These are phyloP conservation scores for Quercus glauca DNA, from an alignment of 306 rosid species.

Conservation along the genomic window DNA sequence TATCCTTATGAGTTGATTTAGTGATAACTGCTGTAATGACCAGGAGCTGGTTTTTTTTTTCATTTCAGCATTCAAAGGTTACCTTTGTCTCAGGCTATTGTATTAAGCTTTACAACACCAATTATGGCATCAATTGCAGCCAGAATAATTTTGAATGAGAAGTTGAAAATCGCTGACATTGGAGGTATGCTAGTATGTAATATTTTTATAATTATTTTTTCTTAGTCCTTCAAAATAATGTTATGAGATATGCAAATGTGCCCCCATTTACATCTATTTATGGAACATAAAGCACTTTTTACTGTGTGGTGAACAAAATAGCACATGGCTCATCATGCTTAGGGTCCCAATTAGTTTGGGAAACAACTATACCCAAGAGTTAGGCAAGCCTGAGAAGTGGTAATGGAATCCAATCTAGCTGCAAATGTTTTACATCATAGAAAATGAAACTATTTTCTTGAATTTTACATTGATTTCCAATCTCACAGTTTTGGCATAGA, in stretches of 20 bases:
- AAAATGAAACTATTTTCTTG: not conserved
- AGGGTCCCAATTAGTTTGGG: slow-evolving; percentile 4
- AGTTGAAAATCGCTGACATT: slow-evolving; percentile 55
- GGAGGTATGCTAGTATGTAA: slow-evolving; percentile 43
- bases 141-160: slow-evolving; percentile 63
- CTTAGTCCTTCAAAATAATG: not conserved
- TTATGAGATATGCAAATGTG: not conserved
- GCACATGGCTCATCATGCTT: not conserved
- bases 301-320: not conserved
- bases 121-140: slow-evolving; percentile 74
- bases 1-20: slow-evolving; percentile 3
- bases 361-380: not conserved
- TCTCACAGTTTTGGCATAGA: not conserved
- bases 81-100: slow-evolving; percentile 67
- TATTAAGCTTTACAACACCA: slow-evolving; percentile 65
- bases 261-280: not conserved
- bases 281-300: not conserved
- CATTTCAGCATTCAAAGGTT: slow-evolving; percentile 72
- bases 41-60: slow-evolving; percentile 2
- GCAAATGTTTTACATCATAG: not conserved
- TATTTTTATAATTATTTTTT: not conserved
- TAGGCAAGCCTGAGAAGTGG: not conserved
- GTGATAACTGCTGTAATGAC: slow-evolving; percentile 16
- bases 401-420: not conserved
- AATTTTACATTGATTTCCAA: not conserved